A percentile compares a stretch with the other conserved stretches of the same genome.
These are phyloP conservation scores for Emydomyces testavorans DNA, from an alignment of 2,329 filamentous ascomycete species.

Conservation along the genomic window DNA sequence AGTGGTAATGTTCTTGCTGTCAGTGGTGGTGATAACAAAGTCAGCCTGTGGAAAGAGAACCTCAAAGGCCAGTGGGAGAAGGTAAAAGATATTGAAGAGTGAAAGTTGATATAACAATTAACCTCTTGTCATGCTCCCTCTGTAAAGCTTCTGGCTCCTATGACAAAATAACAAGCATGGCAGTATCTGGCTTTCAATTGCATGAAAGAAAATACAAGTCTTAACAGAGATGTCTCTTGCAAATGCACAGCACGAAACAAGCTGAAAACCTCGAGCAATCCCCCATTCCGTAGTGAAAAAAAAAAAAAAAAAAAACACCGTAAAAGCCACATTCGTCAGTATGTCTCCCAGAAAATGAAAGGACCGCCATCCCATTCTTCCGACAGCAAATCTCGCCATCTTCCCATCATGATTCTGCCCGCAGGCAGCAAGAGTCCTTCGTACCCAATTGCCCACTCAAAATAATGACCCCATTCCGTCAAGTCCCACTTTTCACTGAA, in stretches of 20 bases:
- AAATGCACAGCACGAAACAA: no score
- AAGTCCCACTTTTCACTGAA: slow-evolving; percentile 17
- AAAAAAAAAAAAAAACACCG: not conserved
- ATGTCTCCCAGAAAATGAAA: slow-evolving; percentile 26
- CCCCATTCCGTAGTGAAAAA: no score
- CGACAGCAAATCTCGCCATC: slow-evolving; percentile 32
- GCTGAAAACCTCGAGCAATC: no score
- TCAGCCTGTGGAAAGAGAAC: slow-evolving; percentile 97
- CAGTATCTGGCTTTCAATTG: not conserved
- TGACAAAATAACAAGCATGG: not conserved
- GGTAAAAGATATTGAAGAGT: slow-evolving; percentile 93
- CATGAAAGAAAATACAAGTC: not conserved
- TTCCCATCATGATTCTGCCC: slow-evolving; percentile 38
- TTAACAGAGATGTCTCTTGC: not conserved
- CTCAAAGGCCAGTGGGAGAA: slow-evolving; percentile 93
- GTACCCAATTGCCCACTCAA: slow-evolving; percentile 35
- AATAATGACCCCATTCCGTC: slow-evolving; percentile 17
- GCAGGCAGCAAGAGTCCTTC: slow-evolving; percentile 40
- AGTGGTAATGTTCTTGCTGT: slow-evolving; percentile 94
- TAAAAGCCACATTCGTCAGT: not conserved
- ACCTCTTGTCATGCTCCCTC: not conserved
- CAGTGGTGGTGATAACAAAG: slow-evolving; percentile 89
- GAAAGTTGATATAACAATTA: slow-evolving; percentile 18
- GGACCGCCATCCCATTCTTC: slow-evolving; percentile 20
- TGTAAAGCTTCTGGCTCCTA: not conserved